Base-by-base conservation (phyloP, 805 yeast genomes). In the Pichia nanzhaoensis region DNA sequence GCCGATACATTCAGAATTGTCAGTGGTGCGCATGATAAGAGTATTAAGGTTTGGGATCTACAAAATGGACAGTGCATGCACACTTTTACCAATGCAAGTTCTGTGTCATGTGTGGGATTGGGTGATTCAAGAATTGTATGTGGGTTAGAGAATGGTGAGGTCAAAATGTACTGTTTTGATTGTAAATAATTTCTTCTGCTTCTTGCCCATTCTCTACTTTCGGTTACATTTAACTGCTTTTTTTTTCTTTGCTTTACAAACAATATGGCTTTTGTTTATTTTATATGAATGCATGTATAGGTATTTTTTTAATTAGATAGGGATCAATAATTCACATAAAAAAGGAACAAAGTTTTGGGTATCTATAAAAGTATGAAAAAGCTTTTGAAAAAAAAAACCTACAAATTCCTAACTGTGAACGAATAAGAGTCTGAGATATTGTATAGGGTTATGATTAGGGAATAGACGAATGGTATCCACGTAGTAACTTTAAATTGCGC, bases 1-100 rank as follows among this genome's bases (percentile, higher is more conserved):
- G 95, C 97, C 1, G 98, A 93, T 67, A 89, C 90, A 34, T 93
- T 93, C 71, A 75, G 99, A 53, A 85, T 93, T 37, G 85, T 91
- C 10, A 82, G 93, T 56, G 98, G 98, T 1, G 90, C 96, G 1
- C 97, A 93, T 59, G 99, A 93, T 68, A 76, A 88, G 51, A 70
- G 80, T 31, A 86, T 86, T 50, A 91, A 84, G 62, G 85, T 93
- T 6, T 93, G 99, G 99, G 99, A 93, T 61, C 70, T 93, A 50
- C 97, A 93, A 64, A 80, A 82, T 53, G 98, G 99, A 18, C 82
- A 83, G 59, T 89, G 98, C 63, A 78, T 90, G 76, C 95, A 90
- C 63, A 91, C 98, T 0, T 87, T 88, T 66, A 82, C 84, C 3
- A 91, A 89, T 17, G 81, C 82, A 53, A 56, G 69, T 4, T 67